A percentile compares a stretch with the other conserved stretches of the same genome.
Evolutionary conservation across 2,329 filamentous ascomycete species (phyloP).

Genomic region (Talaromyces sp.): DNA sequence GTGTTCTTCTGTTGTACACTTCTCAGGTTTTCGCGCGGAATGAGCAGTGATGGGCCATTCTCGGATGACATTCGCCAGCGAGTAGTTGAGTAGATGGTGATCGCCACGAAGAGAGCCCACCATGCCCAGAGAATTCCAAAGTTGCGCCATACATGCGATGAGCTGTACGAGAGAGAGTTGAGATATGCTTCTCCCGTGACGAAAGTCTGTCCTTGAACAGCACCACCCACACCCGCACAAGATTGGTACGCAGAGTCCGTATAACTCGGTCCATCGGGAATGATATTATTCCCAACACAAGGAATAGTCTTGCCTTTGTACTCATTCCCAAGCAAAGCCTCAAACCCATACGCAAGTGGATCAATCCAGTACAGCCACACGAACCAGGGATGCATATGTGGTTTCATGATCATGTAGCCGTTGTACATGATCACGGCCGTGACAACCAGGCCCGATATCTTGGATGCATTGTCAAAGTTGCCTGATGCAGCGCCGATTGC

Average conservation of each 20-base stretch:
- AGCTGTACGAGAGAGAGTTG: slow-evolving; percentile 53
- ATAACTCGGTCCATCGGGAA: slow-evolving; percentile 33
- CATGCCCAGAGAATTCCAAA: slow-evolving; percentile 63
- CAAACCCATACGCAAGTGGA: slow-evolving; percentile 41
- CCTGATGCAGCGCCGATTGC: slow-evolving; percentile 56
- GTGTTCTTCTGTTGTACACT: slow-evolving; percentile 30
- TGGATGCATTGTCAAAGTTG: slow-evolving; percentile 61
- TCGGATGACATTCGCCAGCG: slow-evolving; percentile 57
- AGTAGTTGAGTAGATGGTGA: slow-evolving; percentile 60
- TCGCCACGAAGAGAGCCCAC: slow-evolving; percentile 59
- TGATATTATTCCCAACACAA: slow-evolving; percentile 37
- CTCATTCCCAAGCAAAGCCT: slow-evolving; percentile 39
- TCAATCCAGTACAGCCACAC: slow-evolving; percentile 46
- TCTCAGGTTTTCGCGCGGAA: slow-evolving; percentile 60
- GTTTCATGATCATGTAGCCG: slow-evolving; percentile 48
- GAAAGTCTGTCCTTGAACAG: slow-evolving; percentile 47
- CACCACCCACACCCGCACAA: slow-evolving; percentile 61
- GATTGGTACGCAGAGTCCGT: slow-evolving; percentile 30
- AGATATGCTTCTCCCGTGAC: slow-evolving; percentile 62
- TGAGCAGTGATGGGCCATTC: slow-evolving; percentile 56
- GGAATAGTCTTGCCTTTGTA: slow-evolving; percentile 38
- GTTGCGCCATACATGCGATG: slow-evolving; percentile 58
- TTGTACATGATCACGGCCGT: slow-evolving; percentile 40
- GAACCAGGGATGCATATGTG: slow-evolving; percentile 55
- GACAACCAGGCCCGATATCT: slow-evolving; percentile 46